Evolutionary conservation across 208 protist species (phyloP), one percentile per base, ranked within the genome.

Genomic region (Wallacemonas collosoma): DNA sequence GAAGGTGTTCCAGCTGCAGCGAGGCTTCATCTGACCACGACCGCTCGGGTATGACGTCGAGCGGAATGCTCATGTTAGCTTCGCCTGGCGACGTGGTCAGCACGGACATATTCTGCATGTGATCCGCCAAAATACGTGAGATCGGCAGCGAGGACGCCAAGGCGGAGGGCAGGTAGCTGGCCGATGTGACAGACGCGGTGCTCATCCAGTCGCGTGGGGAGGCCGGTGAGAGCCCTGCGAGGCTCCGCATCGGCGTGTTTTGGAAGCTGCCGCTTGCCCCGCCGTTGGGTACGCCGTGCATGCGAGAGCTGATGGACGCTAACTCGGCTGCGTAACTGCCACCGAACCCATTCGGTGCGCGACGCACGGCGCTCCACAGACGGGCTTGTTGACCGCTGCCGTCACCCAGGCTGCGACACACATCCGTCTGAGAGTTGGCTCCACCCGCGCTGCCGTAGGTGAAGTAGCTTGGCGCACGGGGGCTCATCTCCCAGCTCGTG

Each of bases 111-210:
- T 15, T 41, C 0, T 65, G 5, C 60, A 65, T 14, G 12, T 65
- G 60, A 12, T 65, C 60, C 41, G 8, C 12, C 40, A 65, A 35
- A 3, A 65, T 26, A 9, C 41, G 41, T 8, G 60, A 53, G 15
- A 65, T 65, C 1, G 60, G 60, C 12, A 65, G 60, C 38, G 60
- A 65, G n/a, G 60, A 53, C 15, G 41, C 50, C 41, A 51, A 53
- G n/a, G 38, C 43, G 3, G 60, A 65, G 3, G 2, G 7, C 9
- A 45, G 5, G 14, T 41, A 41, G 15, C 38, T 44, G 7, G 8
- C 7, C 43, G 60, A 65, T 4, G 3, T 51, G 43, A 65, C 5
- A 5, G 60, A 65, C 6, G 43, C 60, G n/a, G 7, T 35, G 14
- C 60, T 36, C 6, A 65, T 38, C 60, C 43, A 53, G 41, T 65